Conservation (phyloP, 2,329 filamentous ascomycete genomes). For the Colletotrichum euphorbiae region DNA sequence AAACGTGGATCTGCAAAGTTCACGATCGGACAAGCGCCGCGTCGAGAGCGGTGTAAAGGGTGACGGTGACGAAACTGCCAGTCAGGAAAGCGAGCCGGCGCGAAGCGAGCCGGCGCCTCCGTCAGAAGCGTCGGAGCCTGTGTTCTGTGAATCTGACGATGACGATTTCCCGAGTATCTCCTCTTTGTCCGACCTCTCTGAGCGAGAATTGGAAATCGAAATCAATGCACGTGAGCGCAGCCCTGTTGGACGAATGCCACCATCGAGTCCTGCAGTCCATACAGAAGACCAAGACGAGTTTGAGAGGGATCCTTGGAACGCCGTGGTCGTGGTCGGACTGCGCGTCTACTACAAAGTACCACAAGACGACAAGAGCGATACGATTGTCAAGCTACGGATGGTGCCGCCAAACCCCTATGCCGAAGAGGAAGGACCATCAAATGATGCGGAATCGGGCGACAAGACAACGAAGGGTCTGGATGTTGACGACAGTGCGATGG, state of each 20-base stretch:
- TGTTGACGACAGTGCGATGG: conserved; percentile 59
- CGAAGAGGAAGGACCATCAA: conserved; percentile 32
- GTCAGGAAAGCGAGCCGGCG: conserved; percentile 41
- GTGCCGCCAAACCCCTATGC: conserved; percentile 53
- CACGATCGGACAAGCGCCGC: neutral
- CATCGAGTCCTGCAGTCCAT: conserved; percentile 34
- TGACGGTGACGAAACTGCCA: conserved; percentile 41
- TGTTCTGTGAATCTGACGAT: conserved; percentile 42
- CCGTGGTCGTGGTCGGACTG: conserved; percentile 64
- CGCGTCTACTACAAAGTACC: conserved; percentile 64
- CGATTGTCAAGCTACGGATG: conserved; percentile 53
- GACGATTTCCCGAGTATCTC: conserved; percentile 47
- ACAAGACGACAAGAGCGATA: conserved; percentile 47
- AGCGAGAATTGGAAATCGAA: conserved; percentile 51
- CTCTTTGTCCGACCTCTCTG: conserved; percentile 54
- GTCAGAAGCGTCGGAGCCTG: conserved; percentile 27
- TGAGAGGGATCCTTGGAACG: conserved; percentile 66
- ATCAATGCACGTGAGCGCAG: conserved; percentile 38
- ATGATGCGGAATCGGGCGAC: conserved; percentile 40
- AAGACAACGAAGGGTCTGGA: conserved; percentile 52
- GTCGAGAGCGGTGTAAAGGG: conserved; percentile 18
- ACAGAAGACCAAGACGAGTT: conserved; percentile 65
- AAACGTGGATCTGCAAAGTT: neutral
- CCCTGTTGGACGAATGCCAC: conserved; percentile 21
- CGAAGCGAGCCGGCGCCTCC: conserved; percentile 20